A percentile compares a stretch with the other conserved stretches of the same genome.
phyloP scores from a whole-genome alignment of 768 basidiomycete species.

The Pleurotus pulmonarius region DNA sequence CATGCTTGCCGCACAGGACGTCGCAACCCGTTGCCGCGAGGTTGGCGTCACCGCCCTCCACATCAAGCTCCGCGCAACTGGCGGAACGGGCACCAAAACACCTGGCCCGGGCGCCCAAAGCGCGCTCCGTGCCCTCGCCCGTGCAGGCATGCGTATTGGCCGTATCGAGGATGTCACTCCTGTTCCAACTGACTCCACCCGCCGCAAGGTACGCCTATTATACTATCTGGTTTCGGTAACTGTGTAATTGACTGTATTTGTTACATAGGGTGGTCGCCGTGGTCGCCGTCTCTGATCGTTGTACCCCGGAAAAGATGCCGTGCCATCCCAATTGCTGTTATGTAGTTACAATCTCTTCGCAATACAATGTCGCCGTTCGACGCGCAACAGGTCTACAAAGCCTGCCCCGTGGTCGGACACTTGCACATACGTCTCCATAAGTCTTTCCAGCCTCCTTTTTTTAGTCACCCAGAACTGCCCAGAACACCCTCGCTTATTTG shows the following conservation, averaged over 20 bases:
- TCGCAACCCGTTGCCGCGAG: slow-evolving; percentile 94
- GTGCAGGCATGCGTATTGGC: slow-evolving; percentile 97
- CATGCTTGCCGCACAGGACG: slow-evolving; percentile 98
- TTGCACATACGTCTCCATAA: slow-evolving; percentile 7
- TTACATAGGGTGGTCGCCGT: slow-evolving; percentile 88
- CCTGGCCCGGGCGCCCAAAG: slow-evolving; percentile 98
- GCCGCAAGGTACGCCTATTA: slow-evolving; percentile 74
- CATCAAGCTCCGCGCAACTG: slow-evolving; percentile 98
- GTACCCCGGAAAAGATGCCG: background rate
- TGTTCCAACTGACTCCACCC: slow-evolving; percentile 93
- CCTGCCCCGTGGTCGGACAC: slow-evolving; percentile 76
- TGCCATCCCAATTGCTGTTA: slow-evolving; percentile 6
- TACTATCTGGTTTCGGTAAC: background rate
- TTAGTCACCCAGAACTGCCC: no score
- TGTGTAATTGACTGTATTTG: slow-evolving; percentile 3
- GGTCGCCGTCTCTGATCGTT: slow-evolving; percentile 86
- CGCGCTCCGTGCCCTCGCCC: slow-evolving; percentile 95
- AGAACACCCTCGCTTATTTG: no score
- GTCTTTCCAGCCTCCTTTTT: no score
- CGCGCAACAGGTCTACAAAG: slow-evolving; percentile 70
- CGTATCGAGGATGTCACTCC: slow-evolving; percentile 99
- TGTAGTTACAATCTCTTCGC: slow-evolving; percentile 10
- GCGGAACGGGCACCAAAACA: slow-evolving; percentile 97
- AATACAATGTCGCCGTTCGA: slow-evolving; percentile 80
- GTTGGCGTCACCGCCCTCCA: slow-evolving; percentile 98